A percentile compares a stretch with the other conserved stretches of the same genome.
Conservation (phyloP, 78 protist genomes). For the Speleostelium caveatum region DNA sequence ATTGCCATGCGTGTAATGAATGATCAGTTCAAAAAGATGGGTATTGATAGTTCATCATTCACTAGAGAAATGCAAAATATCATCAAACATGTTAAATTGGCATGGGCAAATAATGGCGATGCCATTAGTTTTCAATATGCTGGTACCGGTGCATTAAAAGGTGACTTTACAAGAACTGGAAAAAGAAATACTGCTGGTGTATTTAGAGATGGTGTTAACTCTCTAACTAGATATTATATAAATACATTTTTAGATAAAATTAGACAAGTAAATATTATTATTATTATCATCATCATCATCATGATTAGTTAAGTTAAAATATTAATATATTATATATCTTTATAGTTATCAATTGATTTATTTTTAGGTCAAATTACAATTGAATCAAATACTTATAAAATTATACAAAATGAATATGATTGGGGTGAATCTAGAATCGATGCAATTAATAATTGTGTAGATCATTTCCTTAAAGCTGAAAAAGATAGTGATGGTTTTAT, state of each 20-base stretch:
- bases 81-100: constrained; percentile 46
- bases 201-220: constrained; percentile 86
- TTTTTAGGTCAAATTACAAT: constrained; percentile 47
- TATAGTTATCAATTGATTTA: constrained; percentile 59
- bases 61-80: neutral
- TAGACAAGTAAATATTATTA: constrained; percentile 49
- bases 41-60: neutral
- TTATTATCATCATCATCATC: no score
- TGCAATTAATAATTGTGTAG: constrained; percentile 68
- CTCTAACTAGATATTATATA: constrained; percentile 85
- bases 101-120: constrained; percentile 95
- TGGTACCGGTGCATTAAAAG: constrained; percentile 91
- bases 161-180: constrained; percentile 90
- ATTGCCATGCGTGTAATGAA: constrained; percentile 33
- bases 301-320: no score
- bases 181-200: constrained; percentile 81
- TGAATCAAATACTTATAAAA: constrained; percentile 17
- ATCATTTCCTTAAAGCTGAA: constrained; percentile 48
- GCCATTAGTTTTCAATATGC: constrained; percentile 84
- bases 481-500: constrained; percentile 31
- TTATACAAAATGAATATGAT: constrained; percentile 41
- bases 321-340: no score
- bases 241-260: constrained; percentile 87
- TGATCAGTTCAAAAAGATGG: neutral
- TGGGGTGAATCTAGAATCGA: constrained; percentile 71